Base-by-base conservation (phyloP, 2,329 filamentous ascomycete genomes). In the Aspergillus vadensis region DNA sequence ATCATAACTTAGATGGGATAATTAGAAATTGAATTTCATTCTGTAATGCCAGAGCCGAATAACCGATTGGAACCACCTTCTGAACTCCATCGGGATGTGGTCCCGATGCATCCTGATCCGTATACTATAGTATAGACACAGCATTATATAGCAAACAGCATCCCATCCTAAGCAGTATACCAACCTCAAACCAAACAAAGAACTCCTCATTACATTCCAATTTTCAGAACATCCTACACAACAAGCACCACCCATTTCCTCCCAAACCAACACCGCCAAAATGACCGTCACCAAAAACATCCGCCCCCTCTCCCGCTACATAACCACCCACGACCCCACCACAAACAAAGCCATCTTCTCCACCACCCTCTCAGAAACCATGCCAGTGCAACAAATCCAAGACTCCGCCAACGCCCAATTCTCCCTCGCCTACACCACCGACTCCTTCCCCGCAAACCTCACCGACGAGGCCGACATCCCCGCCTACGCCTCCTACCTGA, bases 371-470 rank as follows among this genome's bases (percentile, higher is more conserved):
- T 61, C 73, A 1, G 64, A 66, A n/a, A 19, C 43, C 1, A 65
- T 67, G 64, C 63, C 64, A 1, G 59, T 71, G 2, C 55, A 62
- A 14, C 57, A 66, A 15, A 64, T 71, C 9, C 54, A 62, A 62
- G 78, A 81, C 63, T 78, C 79, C 43, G 78, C 82, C 41, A 78
- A 79, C 41, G 78, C 82, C 36, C 75, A 74, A 15, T 84, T 84
- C 65, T 77, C 75, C 30, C 78, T 84, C 32, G 76, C 75, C 60
- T 85, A 84, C 70, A 79, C 80, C 7, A 81, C 83, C 4, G 76
- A 79, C 50, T 70, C 75, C 50, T 80, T 78, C 55, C 83, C 83
- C 0, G 77, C 81, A 30, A 69, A 80, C 52, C 73, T 86, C 63
- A 74, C 76, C 64, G 64, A 72, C 21, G 76, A 81, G 60, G 67